Evolutionary conservation across 202 grass and related monocot genomes (phyloP).

Genomic region (Schoenoplectus tabernaemontani): DNA sequence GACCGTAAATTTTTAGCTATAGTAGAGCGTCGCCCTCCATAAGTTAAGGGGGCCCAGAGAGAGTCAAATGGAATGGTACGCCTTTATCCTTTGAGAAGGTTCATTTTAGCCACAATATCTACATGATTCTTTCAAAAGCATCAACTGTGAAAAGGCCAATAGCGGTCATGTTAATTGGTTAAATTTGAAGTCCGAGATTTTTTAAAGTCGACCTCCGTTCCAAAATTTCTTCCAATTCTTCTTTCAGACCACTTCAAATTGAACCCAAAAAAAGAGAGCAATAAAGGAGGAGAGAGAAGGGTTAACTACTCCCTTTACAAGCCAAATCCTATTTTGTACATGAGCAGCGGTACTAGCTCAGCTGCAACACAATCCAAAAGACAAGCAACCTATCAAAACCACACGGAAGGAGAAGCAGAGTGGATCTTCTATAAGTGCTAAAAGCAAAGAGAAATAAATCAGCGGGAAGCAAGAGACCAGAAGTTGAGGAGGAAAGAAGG

Average conservation of each 20-base stretch:
- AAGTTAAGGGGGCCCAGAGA: too few species aligned
- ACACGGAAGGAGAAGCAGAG: slow-evolving; percentile 3
- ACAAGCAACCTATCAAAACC: slow-evolving; percentile 24
- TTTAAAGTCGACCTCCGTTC: slow-evolving; percentile 8
- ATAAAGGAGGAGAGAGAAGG: neutral
- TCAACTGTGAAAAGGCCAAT: neutral
- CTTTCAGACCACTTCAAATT: neutral
- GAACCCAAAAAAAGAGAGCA: neutral
- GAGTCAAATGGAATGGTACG: neutral
- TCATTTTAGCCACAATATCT: neutral
- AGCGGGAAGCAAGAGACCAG: slow-evolving; percentile 62
- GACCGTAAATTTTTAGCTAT: neutral
- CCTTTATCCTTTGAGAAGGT: neutral
- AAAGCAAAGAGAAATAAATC: slow-evolving; percentile 5
- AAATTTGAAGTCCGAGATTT: slow-evolving; percentile 7
- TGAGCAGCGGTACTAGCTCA: neutral
- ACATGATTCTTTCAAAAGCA: neutral
- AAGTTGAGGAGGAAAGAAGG: slow-evolving; percentile 91
- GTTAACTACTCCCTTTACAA: slow-evolving; percentile 22
- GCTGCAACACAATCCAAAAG: slow-evolving; percentile 10
- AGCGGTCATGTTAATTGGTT: neutral
- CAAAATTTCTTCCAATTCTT: slow-evolving; percentile 13
- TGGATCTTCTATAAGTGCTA: neutral
- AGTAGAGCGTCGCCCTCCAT: neutral
- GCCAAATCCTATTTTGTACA: slow-evolving; percentile 42